A percentile compares a stretch with the other conserved stretches of the same genome.
Evolutionary conservation across 1,284 basidiomycete genomes (phyloP).

Genomic region (Ustilago curta): DNA sequence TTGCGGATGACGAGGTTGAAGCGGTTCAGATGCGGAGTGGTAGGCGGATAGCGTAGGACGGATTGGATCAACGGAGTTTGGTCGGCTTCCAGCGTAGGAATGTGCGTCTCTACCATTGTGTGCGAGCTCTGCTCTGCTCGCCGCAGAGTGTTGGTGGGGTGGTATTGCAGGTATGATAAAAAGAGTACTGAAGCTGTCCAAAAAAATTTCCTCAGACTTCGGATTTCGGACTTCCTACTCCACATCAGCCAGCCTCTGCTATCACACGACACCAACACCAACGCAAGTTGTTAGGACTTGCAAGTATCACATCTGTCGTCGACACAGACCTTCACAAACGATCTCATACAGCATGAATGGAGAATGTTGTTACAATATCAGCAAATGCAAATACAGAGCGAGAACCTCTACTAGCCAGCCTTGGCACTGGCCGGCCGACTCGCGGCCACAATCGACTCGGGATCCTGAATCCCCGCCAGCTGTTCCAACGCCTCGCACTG

Average conservation of each 20-base stretch:
- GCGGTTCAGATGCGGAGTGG: conserved; percentile 59
- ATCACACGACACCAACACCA: conserved; percentile 4
- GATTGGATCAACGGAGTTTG: conserved; percentile 21
- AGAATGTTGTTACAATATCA: conserved; percentile 8
- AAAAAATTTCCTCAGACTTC: neutral
- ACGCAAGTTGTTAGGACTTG: too few species aligned
- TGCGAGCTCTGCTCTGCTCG: neutral
- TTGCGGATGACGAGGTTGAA: conserved; percentile 36
- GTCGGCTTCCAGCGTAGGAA: conserved; percentile 17
- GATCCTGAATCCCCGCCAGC: conserved; percentile 40
- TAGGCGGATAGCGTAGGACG: conserved; percentile 24
- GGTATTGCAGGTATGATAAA: too few species aligned
- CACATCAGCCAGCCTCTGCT: neutral
- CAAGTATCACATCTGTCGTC: neutral
- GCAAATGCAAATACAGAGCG: neutral
- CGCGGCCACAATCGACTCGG: conserved; percentile 37
- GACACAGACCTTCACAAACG: neutral
- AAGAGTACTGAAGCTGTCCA: neutral
- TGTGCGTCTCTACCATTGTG: conserved; percentile 46
- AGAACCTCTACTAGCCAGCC: conserved; percentile 1
- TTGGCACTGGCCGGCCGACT: conserved; percentile 29
- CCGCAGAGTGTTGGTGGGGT: too few species aligned
- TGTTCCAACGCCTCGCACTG: conserved; percentile 59
- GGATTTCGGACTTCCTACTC: conserved; percentile 7
- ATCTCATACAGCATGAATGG: neutral